Percentiles rank a stretch among this genome's conserved stretches.
These are phyloP conservation scores for Colletotrichum sidae DNA, from an alignment of 2,329 filamentous ascomycete genomes.

Conservation along the genomic window DNA sequence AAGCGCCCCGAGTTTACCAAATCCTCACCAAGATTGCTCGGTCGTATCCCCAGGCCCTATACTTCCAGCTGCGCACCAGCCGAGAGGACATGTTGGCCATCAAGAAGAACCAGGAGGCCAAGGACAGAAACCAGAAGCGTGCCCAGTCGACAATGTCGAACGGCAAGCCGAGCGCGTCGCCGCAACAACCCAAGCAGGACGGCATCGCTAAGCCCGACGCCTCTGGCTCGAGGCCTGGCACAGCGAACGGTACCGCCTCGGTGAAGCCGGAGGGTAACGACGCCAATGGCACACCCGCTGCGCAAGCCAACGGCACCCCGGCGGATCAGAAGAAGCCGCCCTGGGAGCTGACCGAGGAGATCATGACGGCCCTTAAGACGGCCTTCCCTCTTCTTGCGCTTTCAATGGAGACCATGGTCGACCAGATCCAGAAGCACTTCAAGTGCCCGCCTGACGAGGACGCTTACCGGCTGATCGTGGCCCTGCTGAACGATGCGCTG, in stretches of 20 bases:
- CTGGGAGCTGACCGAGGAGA: slow-evolving; percentile 97
- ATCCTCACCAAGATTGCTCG: slow-evolving; percentile 96
- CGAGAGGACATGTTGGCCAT: slow-evolving; percentile 93
- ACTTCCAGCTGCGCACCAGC: slow-evolving; percentile 94
- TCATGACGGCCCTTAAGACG: slow-evolving; percentile 95
- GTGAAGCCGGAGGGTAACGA: slow-evolving; percentile 60
- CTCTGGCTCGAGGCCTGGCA: slow-evolving; percentile 59
- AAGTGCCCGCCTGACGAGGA: slow-evolving; percentile 99
- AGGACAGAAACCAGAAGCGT: slow-evolving; percentile 70
- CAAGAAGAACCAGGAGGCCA: slow-evolving; percentile 87
- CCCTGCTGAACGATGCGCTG: slow-evolving; percentile 92
- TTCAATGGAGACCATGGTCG: slow-evolving; percentile 99
- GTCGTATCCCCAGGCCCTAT: slow-evolving; percentile 93
- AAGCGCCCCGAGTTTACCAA: slow-evolving; percentile 86
- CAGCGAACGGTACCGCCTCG: slow-evolving; percentile 59
- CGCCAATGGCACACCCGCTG: slow-evolving; percentile 40
- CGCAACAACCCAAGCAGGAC: slow-evolving; percentile 66
- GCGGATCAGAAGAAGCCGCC: slow-evolving; percentile 77
- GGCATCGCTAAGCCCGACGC: slow-evolving; percentile 51
- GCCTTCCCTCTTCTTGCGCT: slow-evolving; percentile 94
- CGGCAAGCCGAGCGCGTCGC: slow-evolving; percentile 59
- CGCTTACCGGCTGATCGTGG: slow-evolving; percentile 97
- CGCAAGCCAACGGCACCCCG: slow-evolving; percentile 35
- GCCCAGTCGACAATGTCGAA: slow-evolving; percentile 58
- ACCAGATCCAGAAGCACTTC: slow-evolving; percentile 99